Conservation (phyloP, 78 protist genomes). For the Dictyostelium brefeldianum region DNA sequence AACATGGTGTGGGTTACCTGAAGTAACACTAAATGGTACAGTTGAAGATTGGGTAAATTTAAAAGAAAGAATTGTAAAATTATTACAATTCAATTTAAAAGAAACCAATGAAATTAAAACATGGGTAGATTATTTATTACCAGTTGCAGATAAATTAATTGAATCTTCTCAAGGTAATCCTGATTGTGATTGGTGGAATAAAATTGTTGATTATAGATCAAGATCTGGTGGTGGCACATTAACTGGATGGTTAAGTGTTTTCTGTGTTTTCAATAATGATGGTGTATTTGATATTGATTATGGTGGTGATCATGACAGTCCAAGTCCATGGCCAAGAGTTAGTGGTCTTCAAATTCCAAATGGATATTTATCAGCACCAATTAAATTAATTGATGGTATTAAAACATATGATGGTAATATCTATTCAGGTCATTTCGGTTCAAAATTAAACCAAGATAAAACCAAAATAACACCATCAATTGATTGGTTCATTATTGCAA, state of each 20-base stretch:
- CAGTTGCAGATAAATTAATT: slow-evolving; percentile 57
- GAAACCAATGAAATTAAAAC: slow-evolving; percentile 4
- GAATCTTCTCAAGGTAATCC: slow-evolving; percentile 37
- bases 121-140: slow-evolving; percentile 34
- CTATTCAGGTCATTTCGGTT: background rate
- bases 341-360: background rate
- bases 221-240: slow-evolving; percentile 36
- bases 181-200: slow-evolving; percentile 54
- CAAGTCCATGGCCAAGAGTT: background rate
- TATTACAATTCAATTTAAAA: slow-evolving; percentile 12
- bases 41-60: slow-evolving; percentile 17
- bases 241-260: slow-evolving; percentile 28
- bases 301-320: background rate
- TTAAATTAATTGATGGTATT: background rate
- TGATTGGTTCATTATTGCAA: too few relatives aligned
- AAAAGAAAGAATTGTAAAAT: slow-evolving; percentile 9
- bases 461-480: too few relatives aligned
- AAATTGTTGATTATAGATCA: slow-evolving; percentile 18
- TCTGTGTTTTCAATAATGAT: background rate
- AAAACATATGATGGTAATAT: background rate
- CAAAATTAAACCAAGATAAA: background rate
- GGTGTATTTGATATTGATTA: background rate
- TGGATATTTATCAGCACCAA: background rate
- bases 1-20: slow-evolving; percentile 39
- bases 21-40: slow-evolving; percentile 51